Evolutionary conservation across 2,329 filamentous ascomycete species (phyloP).

Genomic region (Hypocrella siamensis): DNA sequence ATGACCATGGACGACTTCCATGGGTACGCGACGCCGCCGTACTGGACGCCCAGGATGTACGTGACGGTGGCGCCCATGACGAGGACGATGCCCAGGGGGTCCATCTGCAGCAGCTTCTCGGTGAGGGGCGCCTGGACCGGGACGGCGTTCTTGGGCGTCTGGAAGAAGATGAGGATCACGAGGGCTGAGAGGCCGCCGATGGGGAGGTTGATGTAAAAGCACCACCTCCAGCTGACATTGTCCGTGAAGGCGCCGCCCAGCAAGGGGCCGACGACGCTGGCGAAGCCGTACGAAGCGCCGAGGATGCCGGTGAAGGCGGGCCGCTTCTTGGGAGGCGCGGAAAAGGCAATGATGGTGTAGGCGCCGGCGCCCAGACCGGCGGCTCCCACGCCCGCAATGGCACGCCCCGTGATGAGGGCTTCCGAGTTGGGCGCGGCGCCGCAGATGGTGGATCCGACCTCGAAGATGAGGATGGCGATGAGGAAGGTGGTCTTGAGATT

Average conservation of each 20-base stretch:
- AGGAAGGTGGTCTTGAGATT: constrained; percentile 34
- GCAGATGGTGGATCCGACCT: constrained; percentile 37
- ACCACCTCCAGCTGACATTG: constrained; percentile 21
- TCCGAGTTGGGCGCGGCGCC: constrained; percentile 27
- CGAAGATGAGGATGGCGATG: constrained; percentile 31
- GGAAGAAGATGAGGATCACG: constrained; percentile 25
- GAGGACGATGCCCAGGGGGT: constrained; percentile 26
- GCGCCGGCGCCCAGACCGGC: constrained; percentile 31
- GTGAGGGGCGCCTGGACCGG: constrained; percentile 18
- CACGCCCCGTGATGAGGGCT: constrained; percentile 33
- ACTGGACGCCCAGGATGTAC: constrained; percentile 31
- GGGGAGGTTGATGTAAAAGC: constrained; percentile 23
- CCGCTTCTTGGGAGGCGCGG: constrained; percentile 17
- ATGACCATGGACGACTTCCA: constrained; percentile 26
- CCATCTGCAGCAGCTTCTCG: constrained; percentile 32
- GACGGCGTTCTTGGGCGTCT: constrained; percentile 21
- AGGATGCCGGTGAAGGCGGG: constrained; percentile 22
- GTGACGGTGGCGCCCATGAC: constrained; percentile 27
- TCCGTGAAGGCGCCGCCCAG: constrained; percentile 22
- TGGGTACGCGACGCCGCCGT: constrained; percentile 25
- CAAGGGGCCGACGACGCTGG: constrained; percentile 19
- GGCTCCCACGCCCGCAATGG: constrained; percentile 26
- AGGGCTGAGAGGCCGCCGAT: constrained; percentile 17
- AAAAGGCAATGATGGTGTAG: constrained; percentile 33
- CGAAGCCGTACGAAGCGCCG: constrained; percentile 19